Conservation (phyloP, 2,329 filamentous ascomycete genomes). For the Botrytis tulipae region DNA sequence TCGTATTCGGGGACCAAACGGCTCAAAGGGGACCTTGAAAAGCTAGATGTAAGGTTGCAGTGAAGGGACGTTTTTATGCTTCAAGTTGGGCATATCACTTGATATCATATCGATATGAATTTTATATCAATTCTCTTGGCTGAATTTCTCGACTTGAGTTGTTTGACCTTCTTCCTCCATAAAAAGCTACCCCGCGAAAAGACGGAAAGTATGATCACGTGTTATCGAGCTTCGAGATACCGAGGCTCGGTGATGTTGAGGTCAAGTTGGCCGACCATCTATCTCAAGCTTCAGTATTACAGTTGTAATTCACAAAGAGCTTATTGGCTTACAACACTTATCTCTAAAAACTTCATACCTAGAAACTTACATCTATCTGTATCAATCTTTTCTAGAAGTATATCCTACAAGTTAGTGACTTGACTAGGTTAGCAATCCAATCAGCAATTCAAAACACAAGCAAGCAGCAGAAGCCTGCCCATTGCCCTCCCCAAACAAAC, state of each 20-base stretch:
- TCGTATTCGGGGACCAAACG: not conserved
- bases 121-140: not conserved
- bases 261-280: not conserved
- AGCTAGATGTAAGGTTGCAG: not conserved
- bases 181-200: slow-evolving; percentile 3
- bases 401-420: not conserved
- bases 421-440: not conserved
- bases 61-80: not conserved
- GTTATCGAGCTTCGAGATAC: not conserved
- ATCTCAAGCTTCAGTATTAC: not conserved
- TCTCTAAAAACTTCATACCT: not conserved
- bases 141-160: not conserved
- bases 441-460: not conserved
- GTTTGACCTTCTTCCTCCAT: not conserved
- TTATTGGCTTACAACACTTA: not conserved
- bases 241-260: slow-evolving; percentile 14
- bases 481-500: not conserved
- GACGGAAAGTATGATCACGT: not conserved
- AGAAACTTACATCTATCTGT: not conserved
- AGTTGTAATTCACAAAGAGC: not conserved
- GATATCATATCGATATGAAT: not conserved
- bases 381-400: not conserved
- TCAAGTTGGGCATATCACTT: not conserved
- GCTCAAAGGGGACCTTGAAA: not conserved
- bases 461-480: not conserved